These are phyloP conservation scores for Colletotrichum sp. DNA, from an alignment of 2,329 filamentous ascomycete species.

Conservation along the genomic window DNA sequence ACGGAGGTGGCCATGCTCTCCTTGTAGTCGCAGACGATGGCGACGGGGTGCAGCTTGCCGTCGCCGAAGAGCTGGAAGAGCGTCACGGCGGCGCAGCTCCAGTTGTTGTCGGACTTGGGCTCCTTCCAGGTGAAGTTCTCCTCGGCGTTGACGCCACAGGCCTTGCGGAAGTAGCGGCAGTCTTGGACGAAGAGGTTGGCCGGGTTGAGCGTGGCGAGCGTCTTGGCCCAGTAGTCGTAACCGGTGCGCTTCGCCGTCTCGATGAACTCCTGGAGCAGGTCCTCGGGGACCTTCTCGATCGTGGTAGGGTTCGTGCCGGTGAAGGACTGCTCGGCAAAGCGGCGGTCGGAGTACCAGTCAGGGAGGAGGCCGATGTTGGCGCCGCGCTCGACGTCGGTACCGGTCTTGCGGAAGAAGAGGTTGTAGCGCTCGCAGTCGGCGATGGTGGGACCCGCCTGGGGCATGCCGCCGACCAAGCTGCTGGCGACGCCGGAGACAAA, in stretches of 20 bases:
- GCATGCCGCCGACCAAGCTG: conserved; percentile 28
- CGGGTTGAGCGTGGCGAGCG: conserved; percentile 30
- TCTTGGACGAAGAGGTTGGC: conserved; percentile 46
- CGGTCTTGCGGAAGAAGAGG: conserved; percentile 35
- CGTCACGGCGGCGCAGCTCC: conserved; percentile 42
- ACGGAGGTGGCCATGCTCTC: conserved; percentile 39
- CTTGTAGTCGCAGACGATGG: conserved; percentile 53
- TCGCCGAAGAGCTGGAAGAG: conserved; percentile 47
- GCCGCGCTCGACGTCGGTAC: conserved; percentile 37
- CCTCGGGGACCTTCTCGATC: conserved; percentile 42
- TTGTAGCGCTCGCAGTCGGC: conserved; percentile 37
- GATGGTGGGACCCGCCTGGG: conserved; percentile 34
- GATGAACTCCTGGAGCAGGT: conserved; percentile 38
- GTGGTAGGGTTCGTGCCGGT: conserved; percentile 50
- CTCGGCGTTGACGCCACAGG: conserved; percentile 32
- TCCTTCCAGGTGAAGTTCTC: conserved; percentile 33
- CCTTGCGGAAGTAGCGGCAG: conserved; percentile 46
- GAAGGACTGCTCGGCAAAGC: conserved; percentile 50
- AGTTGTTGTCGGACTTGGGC: conserved; percentile 29
- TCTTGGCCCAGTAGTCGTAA: conserved; percentile 35
- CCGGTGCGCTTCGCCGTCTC: conserved; percentile 36
- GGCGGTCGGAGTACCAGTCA: conserved; percentile 28
- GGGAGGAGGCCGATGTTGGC: conserved; percentile 36
- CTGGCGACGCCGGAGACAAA: conserved; percentile 32
- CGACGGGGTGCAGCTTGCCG: conserved; percentile 52